These are phyloP conservation scores for Marchantia paleacea DNA, from an alignment of 225 moss, liverwort and hornwort genomes.

Conservation along the genomic window DNA sequence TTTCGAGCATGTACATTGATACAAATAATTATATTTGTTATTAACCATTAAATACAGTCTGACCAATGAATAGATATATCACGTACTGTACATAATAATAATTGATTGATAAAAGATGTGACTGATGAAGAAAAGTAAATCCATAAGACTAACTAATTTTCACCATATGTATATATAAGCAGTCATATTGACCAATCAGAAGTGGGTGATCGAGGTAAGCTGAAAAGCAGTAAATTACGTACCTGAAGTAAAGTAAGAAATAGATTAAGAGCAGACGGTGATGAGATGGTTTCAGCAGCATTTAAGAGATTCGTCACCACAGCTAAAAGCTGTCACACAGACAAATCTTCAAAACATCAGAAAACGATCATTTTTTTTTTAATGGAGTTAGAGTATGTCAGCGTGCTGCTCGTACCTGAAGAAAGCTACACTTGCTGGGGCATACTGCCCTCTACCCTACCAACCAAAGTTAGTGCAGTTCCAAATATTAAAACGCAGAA, in stretches of 20 bases:
- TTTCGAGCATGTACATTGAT: no score
- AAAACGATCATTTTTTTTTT: not conserved
- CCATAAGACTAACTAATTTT: no score
- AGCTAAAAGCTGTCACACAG: slow-evolving; percentile 69
- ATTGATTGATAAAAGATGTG: no score
- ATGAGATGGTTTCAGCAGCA: slow-evolving; percentile 56
- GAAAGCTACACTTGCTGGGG: not conserved
- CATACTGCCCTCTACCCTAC: not conserved
- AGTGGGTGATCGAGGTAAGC: not conserved
- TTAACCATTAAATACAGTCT: no score
- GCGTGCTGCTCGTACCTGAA: not conserved
- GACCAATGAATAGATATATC: no score
- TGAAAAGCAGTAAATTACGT: not conserved
- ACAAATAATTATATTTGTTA: no score
- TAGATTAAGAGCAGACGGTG: slow-evolving; percentile 63
- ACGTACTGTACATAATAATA: no score
- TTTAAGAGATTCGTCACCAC: slow-evolving; percentile 68
- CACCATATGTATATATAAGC: no score
- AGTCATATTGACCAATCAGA: no score
- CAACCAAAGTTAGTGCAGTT: not conserved
- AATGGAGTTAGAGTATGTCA: no score
- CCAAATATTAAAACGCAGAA: no score
- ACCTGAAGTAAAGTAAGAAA: slow-evolving; percentile 72
- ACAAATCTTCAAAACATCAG: not conserved
- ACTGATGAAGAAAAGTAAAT: no score